Evolutionary conservation across 495 filamentous ascomycete species (phyloP).

Genomic region (Lophium mytilinum): DNA sequence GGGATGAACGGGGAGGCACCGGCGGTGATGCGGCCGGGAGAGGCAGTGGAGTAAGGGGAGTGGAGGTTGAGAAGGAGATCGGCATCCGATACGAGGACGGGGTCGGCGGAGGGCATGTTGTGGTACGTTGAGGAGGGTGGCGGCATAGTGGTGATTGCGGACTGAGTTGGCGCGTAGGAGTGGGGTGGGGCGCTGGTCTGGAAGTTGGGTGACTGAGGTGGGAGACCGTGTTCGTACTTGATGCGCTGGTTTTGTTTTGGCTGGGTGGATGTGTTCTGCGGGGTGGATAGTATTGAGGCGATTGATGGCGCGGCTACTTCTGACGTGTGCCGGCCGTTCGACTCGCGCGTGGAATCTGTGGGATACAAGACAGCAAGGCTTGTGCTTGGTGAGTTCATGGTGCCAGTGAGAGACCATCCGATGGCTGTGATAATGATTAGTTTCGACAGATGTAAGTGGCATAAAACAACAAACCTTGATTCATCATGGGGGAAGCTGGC

Average conservation of each 20-base stretch:
- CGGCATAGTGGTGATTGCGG: constrained; percentile 11
- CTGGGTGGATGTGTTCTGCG: neutral
- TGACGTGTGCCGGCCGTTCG: constrained; percentile 18
- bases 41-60: constrained; percentile 17
- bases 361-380: constrained; percentile 69
- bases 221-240: constrained; percentile 12
- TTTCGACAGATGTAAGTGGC: constrained; percentile 31
- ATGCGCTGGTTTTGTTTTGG: neutral
- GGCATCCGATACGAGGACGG: constrained; percentile 23
- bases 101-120: constrained; percentile 12
- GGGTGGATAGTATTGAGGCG: constrained; percentile 11
- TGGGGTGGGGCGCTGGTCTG: neutral
- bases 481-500: constrained; percentile 38
- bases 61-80: constrained; percentile 27
- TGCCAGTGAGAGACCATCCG: constrained; percentile 72
- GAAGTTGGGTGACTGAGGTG: constrained; percentile 9
- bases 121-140: constrained; percentile 10
- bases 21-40: neutral
- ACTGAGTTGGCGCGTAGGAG: constrained; percentile 6
- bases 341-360: constrained; percentile 31
- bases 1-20: neutral
- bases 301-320: constrained; percentile 13
- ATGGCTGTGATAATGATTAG: constrained; percentile 45
- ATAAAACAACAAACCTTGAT: constrained; percentile 37
- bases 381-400: constrained; percentile 71